Evolutionary conservation across 495 filamentous ascomycete genomes (phyloP), one percentile per base, ranked within the genome.

Genomic region (Thozetella sp.): DNA sequence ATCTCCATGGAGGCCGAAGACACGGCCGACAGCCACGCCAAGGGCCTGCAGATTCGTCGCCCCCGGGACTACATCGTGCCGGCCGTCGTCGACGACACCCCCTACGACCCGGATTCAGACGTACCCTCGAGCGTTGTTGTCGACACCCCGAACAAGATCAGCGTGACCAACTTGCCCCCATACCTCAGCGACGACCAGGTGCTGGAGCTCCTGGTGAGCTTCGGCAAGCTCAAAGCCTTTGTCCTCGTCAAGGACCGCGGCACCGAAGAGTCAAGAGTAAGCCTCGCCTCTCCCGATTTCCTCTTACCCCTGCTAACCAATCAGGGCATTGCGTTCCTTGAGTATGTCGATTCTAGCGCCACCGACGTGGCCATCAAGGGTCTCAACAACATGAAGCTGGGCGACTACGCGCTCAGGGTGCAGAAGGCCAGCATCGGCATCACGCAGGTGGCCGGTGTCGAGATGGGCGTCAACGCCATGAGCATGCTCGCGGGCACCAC

Each of bases 11-110:
- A 91, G 46, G 90, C 91, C 22, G 84, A 84, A 40, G 86, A 88
- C 52, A 72, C 71, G 25, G 74, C 74, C 15, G 77, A 70, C 2
- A 74, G 67, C 13, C 85, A 88, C 37, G 86, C 83, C 2, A 75
- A 76, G 12, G 71, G 83, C 12, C 81, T 99, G 54, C 84, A 90
- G 37, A 92, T 99, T 60, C 88, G 90, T 55, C 85, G 95, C 45
- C 95, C 95, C 10, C 97, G 96, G 77, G 96, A 99, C 71, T 99
- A 99, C 74, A 97, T 99, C 70, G 92, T 95, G 24, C 96, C 95
- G 24, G 86, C 89, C 30, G 78, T 87, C 34, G 80, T 83, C n/a
- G 91, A 93, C 54, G 91, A 95, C 15, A 81, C 86, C 24, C 84
- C 90, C 37, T 86, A 87, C 64, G 87, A 93, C 70, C 90, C 90